Base-by-base conservation (phyloP, 208 protist genomes). In the Leishmania major region DNA sequence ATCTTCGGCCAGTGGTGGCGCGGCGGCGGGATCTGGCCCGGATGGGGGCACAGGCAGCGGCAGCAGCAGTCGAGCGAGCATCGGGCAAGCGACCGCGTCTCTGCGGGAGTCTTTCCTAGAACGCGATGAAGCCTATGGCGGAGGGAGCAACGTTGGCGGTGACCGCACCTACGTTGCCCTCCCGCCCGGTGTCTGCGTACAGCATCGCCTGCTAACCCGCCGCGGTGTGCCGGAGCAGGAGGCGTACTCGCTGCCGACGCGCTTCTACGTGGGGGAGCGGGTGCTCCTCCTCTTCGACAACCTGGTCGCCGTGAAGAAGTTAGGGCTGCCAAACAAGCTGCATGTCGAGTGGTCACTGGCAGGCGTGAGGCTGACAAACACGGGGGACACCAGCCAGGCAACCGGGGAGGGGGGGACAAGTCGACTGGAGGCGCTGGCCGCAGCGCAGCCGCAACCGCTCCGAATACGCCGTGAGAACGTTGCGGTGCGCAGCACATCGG, bases 271-370 rank as follows among this genome's bases (percentile, higher is more conserved):
- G 4, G 93, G 91, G 13, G 93, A 97, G 87, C 87, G 89, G 3
- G 79, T 92, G 19, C 84, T 91, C 59, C 75, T 97, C 2, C 77
- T 90, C 28, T 64, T 97, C 19, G 91, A 96, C 74, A 88, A 92
- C 78, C 62, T 28, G 3, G 84, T 76, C n/a, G 89, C 91, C 25
- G 82, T 86, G 17, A 76, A 60, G 59, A 83, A 78, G 66, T 75
- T 82, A 19, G 37, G 55, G 8, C 11, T 53, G 11, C 57, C 70
- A 53, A 79, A 83, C 43, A 62, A 78, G 57, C 72, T 78, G 40
- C 73, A 76, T 2, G 80, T 81, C 8, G 74, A 83, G 10, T 70
- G 77, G 31, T 70, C 77, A 11, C n/a, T 85, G 37, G 53, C 40
- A 13, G 82, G 75, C 0, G 77, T 85, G 45, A 78, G 71, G 80